phyloP scores from a whole-genome alignment of 2,329 filamentous ascomycete genomes.

The Penicillium sp. region DNA sequence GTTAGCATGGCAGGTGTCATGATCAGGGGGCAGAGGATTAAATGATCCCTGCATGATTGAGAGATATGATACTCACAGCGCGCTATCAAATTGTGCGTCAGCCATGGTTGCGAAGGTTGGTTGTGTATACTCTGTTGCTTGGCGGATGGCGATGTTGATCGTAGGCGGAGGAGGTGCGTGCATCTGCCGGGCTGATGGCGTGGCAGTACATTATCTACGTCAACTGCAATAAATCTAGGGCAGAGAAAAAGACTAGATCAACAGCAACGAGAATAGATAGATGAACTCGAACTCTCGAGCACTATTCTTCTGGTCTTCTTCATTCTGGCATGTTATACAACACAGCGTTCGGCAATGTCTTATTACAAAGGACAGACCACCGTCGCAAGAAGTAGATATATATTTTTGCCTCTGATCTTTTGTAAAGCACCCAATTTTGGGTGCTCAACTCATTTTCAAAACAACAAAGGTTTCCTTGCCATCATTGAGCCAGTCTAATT shows the following conservation, averaged over 20 bases:
- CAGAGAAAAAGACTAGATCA: not conserved
- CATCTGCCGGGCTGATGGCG: constrained; percentile 1
- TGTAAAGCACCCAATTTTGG: too few species aligned
- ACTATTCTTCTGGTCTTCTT: not conserved
- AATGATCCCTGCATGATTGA: not conserved
- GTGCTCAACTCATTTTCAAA: too few species aligned
- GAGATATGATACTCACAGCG: constrained; percentile 43
- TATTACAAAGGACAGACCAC: too few species aligned
- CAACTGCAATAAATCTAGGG: not conserved
- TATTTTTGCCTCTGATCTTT: too few species aligned
- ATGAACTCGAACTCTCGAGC: not conserved
- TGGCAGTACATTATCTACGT: constrained; percentile 11
- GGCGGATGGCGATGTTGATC: constrained; percentile 20
- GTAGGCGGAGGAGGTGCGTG: constrained; percentile 25
- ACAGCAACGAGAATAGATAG: not conserved
- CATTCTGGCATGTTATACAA: not conserved
- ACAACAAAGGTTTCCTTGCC: too few species aligned
- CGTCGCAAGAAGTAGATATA: too few species aligned
- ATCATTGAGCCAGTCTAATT: too few species aligned
- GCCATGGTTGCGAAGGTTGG: constrained; percentile 37
- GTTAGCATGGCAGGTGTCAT: not conserved
- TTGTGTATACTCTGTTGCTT: constrained; percentile 21
- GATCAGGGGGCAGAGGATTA: not conserved
- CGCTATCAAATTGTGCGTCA: constrained; percentile 52
- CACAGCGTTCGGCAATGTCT: too few species aligned